Base-by-base conservation (phyloP, 2,329 filamentous ascomycete species). In the Paecilomyces dactylethromorphus region DNA sequence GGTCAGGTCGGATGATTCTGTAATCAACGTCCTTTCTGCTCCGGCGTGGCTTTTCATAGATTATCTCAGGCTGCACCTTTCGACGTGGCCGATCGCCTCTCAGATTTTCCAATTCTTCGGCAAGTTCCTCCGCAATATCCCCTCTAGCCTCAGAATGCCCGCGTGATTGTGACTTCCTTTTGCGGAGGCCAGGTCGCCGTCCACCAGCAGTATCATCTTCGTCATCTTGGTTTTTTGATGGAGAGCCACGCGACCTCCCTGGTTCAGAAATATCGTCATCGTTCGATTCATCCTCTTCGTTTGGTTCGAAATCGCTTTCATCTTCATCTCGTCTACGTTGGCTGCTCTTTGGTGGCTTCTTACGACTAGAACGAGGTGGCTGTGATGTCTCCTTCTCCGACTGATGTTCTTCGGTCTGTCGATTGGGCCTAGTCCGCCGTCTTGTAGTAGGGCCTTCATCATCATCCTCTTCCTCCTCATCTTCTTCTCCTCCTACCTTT, bases 1-100 rank as follows among this genome's bases (percentile, higher is more conserved):
- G 79, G 63, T 91, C 88, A 49, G 92, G 86, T 0, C 91, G 87
- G 51, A 90, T 85, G 69, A 97, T 90, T 59, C 89, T 89, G 74
- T 97, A 97, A 71, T 96, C 90, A 31, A 94, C 89, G 54, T 84
- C 82, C 64, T 89, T 87, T 33, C 85, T 60, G 78, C 79, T 74
- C 79, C 79, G 68, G 66, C 87, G 63, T 80, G 86, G 63, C 54
- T 77, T 78, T 59, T 77, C 73, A 58, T 75, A 75, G 24, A 74
- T 62, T 29, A 75, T 72, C 52, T 73, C 67, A 32, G 69, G 65
- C 24, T 69, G 69, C 31, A 71, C 61, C 54, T 72, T 70, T 50
- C 75, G 74, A 56, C 74, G 76, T 32, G 73, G 68, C n/a, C 77
- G 73, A 13, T 77, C 74, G 61, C 75, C 73, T 60, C 80, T 78